Evolutionary conservation across 2,329 filamentous ascomycete genomes (phyloP).

Genomic region (Penicillium hesseltinei): DNA sequence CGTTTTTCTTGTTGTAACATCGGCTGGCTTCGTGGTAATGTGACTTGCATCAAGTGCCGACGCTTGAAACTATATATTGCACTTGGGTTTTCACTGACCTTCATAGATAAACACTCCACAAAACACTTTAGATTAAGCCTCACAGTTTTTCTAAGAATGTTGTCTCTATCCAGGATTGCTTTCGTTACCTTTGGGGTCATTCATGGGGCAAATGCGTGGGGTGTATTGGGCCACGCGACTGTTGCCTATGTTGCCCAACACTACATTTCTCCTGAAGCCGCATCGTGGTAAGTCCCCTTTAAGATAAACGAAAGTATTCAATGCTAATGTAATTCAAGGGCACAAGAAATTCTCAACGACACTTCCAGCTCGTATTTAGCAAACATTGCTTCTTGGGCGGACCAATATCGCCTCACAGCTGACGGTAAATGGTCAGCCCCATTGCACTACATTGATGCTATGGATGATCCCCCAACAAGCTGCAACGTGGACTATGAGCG

Average conservation of each 20-base stretch:
- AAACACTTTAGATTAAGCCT: background rate
- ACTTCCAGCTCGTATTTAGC: conserved; percentile 49
- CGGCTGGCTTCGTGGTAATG: background rate
- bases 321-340: conserved; percentile 20
- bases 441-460: conserved; percentile 54
- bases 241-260: conserved; percentile 55
- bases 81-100: background rate
- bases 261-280: conserved; percentile 45
- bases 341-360: conserved; percentile 44
- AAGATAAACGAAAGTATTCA: background rate
- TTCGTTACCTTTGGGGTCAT: conserved; percentile 9
- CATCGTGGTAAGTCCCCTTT: conserved; percentile 35
- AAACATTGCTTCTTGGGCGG: conserved; percentile 55
- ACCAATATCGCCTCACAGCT: conserved; percentile 50
- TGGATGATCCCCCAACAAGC: conserved; percentile 46
- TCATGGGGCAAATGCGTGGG: conserved; percentile 47
- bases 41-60: background rate
- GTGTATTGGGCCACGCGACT: conserved; percentile 53
- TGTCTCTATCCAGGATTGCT: conserved; percentile 7
- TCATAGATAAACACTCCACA: background rate
- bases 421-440: conserved; percentile 49
- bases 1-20: background rate
- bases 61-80: background rate
- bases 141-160: conserved; percentile 5
- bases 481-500: conserved; percentile 52